Evolutionary conservation across 768 basidiomycete species (phyloP), one percentile per base, ranked within the genome.

Genomic region (Amanita molliuscula): DNA sequence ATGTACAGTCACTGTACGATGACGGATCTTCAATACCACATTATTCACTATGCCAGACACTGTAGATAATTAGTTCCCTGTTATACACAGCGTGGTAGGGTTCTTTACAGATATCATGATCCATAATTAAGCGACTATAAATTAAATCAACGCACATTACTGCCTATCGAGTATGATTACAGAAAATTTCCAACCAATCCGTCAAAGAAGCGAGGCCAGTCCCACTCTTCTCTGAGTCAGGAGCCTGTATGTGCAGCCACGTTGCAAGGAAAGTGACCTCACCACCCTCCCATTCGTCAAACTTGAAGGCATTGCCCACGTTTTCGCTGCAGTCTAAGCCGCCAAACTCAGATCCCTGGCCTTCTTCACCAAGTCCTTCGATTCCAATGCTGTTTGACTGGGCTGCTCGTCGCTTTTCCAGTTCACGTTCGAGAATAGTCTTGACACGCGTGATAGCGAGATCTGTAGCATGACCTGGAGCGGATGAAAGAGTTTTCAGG

Each of bases 261-360:
- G 79, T 82, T 23, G 78, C 83, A 29, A 82, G 53, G 56, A 89
- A 84, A 1, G 69, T 60, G 16, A 89, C 68, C n/a, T 88, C 81
- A 6, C 89, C 88, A 2, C 87, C 89, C 56, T 90, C 88, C 88
- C 88, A 92, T 37, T 83, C 79, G 3, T 72, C 73, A 58, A 91
- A 91, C 56, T 70, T 81, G 70, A 92, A 92, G 16, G 66, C 54
- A 0, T 73, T 75, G 11, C 72, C 75, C 23, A 70, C 69, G 28
- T 67, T 64, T 20, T 76, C 76, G 48, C 65, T 73, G 59, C 84
- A 86, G 44, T 90, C 87, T 48, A 92, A 63, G 0, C 88, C 88
- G 31, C 84, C 86, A 65, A 85, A 65, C 45, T 86, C 84, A 3
- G 76, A 68, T 28, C 68, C 64, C 53, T 78, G 77, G 6, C 77